These are phyloP conservation scores for Coniosporium apollinis DNA, from an alignment of 495 filamentous ascomycete genomes.

Conservation along the genomic window DNA sequence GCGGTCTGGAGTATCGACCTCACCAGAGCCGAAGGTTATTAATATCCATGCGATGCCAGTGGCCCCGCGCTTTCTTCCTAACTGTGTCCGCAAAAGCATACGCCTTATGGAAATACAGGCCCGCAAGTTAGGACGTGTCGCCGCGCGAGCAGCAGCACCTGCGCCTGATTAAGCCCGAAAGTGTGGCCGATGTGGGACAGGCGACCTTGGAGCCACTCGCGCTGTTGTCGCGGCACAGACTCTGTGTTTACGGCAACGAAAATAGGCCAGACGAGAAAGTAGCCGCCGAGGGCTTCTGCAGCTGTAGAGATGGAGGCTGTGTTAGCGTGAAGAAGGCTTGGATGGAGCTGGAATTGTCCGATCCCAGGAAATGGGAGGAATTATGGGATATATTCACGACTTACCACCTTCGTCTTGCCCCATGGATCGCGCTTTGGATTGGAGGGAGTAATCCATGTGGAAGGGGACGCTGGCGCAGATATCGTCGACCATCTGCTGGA, in stretches of 20 bases:
- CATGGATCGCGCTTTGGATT: slow-evolving; percentile 7
- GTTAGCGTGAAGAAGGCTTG: background rate
- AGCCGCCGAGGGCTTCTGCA: slow-evolving; percentile 11
- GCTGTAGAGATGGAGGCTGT: background rate
- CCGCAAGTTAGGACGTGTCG: slow-evolving; percentile 15
- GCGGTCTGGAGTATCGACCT: too few species aligned
- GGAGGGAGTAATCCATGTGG: slow-evolving; percentile 15
- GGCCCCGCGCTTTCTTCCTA: too few species aligned
- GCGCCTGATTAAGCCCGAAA: slow-evolving; percentile 15
- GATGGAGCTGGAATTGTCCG: too few species aligned
- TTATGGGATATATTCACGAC: too few species aligned
- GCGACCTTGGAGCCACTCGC: slow-evolving; percentile 14
- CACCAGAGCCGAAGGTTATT: too few species aligned
- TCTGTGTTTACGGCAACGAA: slow-evolving; percentile 14
- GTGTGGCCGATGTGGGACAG: slow-evolving; percentile 11
- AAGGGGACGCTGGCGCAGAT: slow-evolving; percentile 18
- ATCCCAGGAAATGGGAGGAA: background rate
- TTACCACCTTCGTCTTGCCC: slow-evolving; percentile 14
- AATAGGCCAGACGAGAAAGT: slow-evolving; percentile 19
- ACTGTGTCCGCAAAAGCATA: too few species aligned
- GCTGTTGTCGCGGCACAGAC: slow-evolving; percentile 10
- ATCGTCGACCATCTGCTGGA: slow-evolving; percentile 17
- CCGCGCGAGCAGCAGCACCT: slow-evolving; percentile 13
- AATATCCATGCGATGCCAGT: too few species aligned
- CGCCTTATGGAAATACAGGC: slow-evolving; percentile 15